Evolutionary conservation across 225 moss, liverwort and hornwort genomes (phyloP), one percentile per base, ranked within the genome.

Genomic region (Pseudoscleropodium purum): DNA sequence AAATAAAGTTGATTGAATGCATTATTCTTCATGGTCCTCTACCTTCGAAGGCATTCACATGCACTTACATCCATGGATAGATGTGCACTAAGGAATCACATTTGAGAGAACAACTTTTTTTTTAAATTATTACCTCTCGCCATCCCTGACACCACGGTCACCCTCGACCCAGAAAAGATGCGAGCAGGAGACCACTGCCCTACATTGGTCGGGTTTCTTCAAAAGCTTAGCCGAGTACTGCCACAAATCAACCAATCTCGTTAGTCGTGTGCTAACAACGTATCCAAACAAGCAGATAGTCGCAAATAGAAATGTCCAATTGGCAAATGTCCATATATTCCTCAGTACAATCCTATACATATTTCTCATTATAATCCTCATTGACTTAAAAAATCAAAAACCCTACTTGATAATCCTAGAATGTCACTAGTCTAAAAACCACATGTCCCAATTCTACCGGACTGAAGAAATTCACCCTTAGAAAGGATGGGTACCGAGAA

Each of bases 121-220:
- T 11, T 13, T 4, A 54, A 56, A 51, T 16, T 49, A 33, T 59
- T 90, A 97, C 98, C 98, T 97, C 90, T 99, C 97, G n/a, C 97
- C 99, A 89, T 99, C 99, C 87, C 96, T 92, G 84, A 95, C 87
- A 89, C 96, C 99, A 83, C 95, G 94, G 60, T 96, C 96, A 70
- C 95, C 95, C 89, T 99, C 97, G 34, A 97, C 99, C 99, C 99
- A 99, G 63, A 99, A 99, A 72, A 99, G 91, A 91, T 99, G 99
- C 37, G 99, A 97, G 91, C 99, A 99, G 57, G 99, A 93, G 90
- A 94, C 95, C 45, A 99, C 97, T 81, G 99, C 99, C 70, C 99
- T 95, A 69, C 97, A 99, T 91, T 97, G 99, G 78, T 99, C 97
- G 79, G 99, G 95, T 91, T 99, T 99, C 93, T 96, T 96, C 88